Evolutionary conservation across 2,329 filamentous ascomycete genomes (phyloP).

Genomic region (Botrytis fragariae): DNA sequence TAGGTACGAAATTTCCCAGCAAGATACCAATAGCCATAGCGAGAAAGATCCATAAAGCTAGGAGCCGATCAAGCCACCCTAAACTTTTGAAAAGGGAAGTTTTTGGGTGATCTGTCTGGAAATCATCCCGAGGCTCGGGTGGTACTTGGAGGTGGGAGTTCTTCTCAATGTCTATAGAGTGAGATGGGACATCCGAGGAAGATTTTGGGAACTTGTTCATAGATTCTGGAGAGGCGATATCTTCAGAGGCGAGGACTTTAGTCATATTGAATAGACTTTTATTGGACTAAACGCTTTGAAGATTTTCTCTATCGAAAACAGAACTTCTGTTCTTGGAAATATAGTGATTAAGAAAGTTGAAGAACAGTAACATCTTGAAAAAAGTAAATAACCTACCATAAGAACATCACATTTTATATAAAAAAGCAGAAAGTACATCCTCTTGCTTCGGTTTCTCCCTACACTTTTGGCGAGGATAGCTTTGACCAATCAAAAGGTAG

Average conservation of each 20-base stretch:
- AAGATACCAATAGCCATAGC: slow-evolving; percentile 65
- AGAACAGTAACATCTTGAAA: not conserved
- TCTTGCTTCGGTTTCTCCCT: not conserved
- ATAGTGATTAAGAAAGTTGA: not conserved
- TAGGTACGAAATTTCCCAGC: slow-evolving; percentile 60
- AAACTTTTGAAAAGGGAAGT: slow-evolving; percentile 37
- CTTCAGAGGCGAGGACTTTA: slow-evolving; percentile 3
- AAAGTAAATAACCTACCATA: not conserved
- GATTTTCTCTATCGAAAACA: not conserved
- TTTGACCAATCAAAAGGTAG: not conserved
- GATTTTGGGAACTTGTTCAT: not conserved
- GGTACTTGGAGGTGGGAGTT: not conserved
- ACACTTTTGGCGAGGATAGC: slow-evolving; percentile 1
- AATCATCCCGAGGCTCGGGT: not conserved
- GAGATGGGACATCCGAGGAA: not conserved
- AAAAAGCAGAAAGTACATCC: not conserved
- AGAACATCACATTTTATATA: not conserved
- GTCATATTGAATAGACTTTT: not conserved
- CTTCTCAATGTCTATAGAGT: slow-evolving; percentile 2
- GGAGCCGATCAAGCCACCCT: slow-evolving; percentile 49
- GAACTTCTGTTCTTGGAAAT: not conserved
- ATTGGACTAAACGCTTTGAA: not conserved
- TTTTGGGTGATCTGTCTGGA: not conserved
- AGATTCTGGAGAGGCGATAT: not conserved
- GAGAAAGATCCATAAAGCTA: slow-evolving; percentile 60